phyloP scores from a whole-genome alignment of 345 rosid species.

The Aegle marmelos region DNA sequence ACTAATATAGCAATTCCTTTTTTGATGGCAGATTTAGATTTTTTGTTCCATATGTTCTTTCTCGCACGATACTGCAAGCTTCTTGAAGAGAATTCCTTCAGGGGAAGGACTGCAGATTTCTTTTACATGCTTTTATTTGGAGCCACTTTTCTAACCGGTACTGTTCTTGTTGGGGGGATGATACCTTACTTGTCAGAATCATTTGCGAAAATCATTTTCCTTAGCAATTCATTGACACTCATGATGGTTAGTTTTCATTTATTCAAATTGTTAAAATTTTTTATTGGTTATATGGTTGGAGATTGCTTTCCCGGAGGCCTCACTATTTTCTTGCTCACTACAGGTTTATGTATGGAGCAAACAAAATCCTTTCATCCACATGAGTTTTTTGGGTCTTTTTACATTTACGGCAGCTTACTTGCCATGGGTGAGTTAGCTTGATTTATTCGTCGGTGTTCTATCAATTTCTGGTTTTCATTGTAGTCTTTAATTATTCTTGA shows the following conservation, averaged over 20 bases:
- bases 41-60: constrained; percentile 98
- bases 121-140: constrained; percentile 97
- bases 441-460: not conserved
- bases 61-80: constrained; percentile 98
- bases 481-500: not conserved
- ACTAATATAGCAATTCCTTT: constrained; percentile 18
- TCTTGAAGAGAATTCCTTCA: constrained; percentile 94
- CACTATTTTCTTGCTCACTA: not conserved
- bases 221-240: constrained; percentile 96
- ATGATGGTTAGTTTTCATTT: constrained; percentile 71
- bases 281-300: not conserved
- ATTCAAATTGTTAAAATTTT: constrained; percentile 4
- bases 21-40: constrained; percentile 73
- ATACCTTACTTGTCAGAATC: constrained; percentile 89
- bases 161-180: constrained; percentile 90
- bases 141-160: constrained; percentile 80
- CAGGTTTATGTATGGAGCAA: constrained; percentile 99
- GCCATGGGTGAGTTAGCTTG: constrained; percentile 76
- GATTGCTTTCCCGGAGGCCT: not conserved
- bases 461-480: not conserved
- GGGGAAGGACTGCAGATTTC: constrained; percentile 98
- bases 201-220: constrained; percentile 89
- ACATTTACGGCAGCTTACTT: constrained; percentile 94
- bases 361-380: constrained; percentile 94
- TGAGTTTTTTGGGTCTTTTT: constrained; percentile 97